Evolutionary conservation across 1,284 basidiomycete genomes (phyloP).

Genomic region (Trametes hirsuta): DNA sequence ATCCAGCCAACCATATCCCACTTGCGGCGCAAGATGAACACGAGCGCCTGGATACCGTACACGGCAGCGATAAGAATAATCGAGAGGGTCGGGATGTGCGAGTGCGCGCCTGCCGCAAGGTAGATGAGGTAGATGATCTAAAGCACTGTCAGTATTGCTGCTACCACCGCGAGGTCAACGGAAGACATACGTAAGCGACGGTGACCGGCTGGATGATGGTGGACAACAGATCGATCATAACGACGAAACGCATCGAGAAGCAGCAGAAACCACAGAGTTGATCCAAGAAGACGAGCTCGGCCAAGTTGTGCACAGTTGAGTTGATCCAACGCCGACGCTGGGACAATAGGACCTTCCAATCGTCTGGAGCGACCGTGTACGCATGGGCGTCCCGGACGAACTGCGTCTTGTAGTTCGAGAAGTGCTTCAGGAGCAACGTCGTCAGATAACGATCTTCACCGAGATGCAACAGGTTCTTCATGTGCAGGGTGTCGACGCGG

Average conservation of each 20-base stretch:
- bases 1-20: slow-evolving; percentile 99
- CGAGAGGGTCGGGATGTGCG: slow-evolving; percentile 76
- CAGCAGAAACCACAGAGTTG: slow-evolving; percentile 97
- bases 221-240: slow-evolving; percentile 92
- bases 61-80: slow-evolving; percentile 92
- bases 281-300: slow-evolving; percentile 90
- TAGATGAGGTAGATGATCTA: slow-evolving; percentile 90
- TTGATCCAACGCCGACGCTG: slow-evolving; percentile 99
- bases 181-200: slow-evolving; percentile 83
- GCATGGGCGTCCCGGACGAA: slow-evolving; percentile 95
- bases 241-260: slow-evolving; percentile 98
- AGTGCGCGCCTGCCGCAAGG: slow-evolving; percentile 64
- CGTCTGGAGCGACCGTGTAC: slow-evolving; percentile 89
- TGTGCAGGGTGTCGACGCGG: slow-evolving; percentile 95
- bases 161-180: slow-evolving; percentile 11
- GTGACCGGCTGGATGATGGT: slow-evolving; percentile 91
- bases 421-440: slow-evolving; percentile 93
- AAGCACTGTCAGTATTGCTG: slow-evolving; percentile 5
- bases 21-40: slow-evolving; percentile 86
- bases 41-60: slow-evolving; percentile 88
- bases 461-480: slow-evolving; percentile 95
- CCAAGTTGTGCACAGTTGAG: slow-evolving; percentile 97
- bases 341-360: slow-evolving; percentile 94
- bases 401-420: slow-evolving; percentile 91
- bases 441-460: slow-evolving; percentile 99